These are phyloP conservation scores for Phytophthora brassicae DNA, from an alignment of 352 stramenopile species.

Conservation along the genomic window DNA sequence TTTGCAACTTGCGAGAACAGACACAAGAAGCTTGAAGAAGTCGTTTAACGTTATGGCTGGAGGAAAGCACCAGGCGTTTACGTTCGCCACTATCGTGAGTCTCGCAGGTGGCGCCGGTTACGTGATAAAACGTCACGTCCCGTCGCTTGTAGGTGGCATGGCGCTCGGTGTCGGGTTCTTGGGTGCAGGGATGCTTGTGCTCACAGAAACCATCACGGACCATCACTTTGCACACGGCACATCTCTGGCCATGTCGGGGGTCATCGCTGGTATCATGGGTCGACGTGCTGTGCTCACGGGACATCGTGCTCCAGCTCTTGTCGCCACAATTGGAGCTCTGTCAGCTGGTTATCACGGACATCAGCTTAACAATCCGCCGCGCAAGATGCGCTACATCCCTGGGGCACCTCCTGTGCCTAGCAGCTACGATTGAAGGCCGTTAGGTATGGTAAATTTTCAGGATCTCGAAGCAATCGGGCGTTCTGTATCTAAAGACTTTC, in stretches of 20 bases:
- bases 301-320: slow-evolving; percentile 37
- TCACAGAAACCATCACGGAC: slow-evolving; percentile 72
- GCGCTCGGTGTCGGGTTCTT: slow-evolving; percentile 64
- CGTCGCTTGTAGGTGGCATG: slow-evolving; percentile 71
- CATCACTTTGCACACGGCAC: slow-evolving; percentile 73
- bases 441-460: no score
- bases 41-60: slow-evolving; percentile 19
- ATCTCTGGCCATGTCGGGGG: slow-evolving; percentile 62
- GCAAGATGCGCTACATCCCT: slow-evolving; percentile 56
- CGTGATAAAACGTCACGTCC: slow-evolving; percentile 55
- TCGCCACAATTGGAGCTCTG: slow-evolving; percentile 52
- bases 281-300: slow-evolving; percentile 52
- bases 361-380: slow-evolving; percentile 58
- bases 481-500: no score
- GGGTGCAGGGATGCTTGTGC: slow-evolving; percentile 60
- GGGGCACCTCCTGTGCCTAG: slow-evolving; percentile 45
- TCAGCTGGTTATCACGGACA: slow-evolving; percentile 76
- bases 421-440: slow-evolving; percentile 32
- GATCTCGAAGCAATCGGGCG: no score
- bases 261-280: slow-evolving; percentile 67
- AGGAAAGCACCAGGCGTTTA: slow-evolving; percentile 69
- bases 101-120: slow-evolving; percentile 66
- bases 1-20: no score
- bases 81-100: slow-evolving; percentile 67
- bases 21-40: no score